Base-by-base conservation (phyloP, 805 yeast genomes). In the Myxozyma kluyveri region DNA sequence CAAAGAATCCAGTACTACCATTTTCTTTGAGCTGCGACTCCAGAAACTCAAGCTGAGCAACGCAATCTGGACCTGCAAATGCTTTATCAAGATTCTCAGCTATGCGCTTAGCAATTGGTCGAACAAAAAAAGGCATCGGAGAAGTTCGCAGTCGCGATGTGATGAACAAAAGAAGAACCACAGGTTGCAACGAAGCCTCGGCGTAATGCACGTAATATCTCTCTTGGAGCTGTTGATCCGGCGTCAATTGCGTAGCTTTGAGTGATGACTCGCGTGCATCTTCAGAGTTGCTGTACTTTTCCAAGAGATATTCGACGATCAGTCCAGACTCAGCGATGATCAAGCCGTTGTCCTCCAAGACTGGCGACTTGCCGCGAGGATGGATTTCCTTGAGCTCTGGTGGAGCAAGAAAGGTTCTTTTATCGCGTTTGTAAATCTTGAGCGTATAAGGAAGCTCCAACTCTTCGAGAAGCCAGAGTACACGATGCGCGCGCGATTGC, bases 381-480 rank as follows among this genome's bases (percentile, higher is more conserved):
- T 81, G 85, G 9, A 82, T 68, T 36, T 76, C 69, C 52, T 72
- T 72, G 36, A 83, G 65, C 33, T 71, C 80, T 1, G 69, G 69
- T 5, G 79, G 80, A 1, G 82, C 81, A 38, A 78, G 68, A 67
- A 73, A 72, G 18, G 73, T 70, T 6, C 69, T 67, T 1, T 72
- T 69, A 55, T 77, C 71, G 45, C 89, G 73, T 50, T 75, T 67
- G 65, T 79, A 82, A 2, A 75, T 63, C 56, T 79, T 75, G 18
- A 82, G 67, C 12, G 76, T 78, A 61, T 81, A 84, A 23, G 77
- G 78, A 4, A 83, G 62, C 10, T 72, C 72, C 12, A 85, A 68
- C 45, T 81, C 77, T 54, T 83, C 87, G n/a, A 85, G 68, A 42
- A 81, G 67, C 86, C 88, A 84, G 27, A 79, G 62, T 7, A 83